Evolutionary conservation across 2,329 filamentous ascomycete species (phyloP).

Genomic region (Emergomyces orientalis): DNA sequence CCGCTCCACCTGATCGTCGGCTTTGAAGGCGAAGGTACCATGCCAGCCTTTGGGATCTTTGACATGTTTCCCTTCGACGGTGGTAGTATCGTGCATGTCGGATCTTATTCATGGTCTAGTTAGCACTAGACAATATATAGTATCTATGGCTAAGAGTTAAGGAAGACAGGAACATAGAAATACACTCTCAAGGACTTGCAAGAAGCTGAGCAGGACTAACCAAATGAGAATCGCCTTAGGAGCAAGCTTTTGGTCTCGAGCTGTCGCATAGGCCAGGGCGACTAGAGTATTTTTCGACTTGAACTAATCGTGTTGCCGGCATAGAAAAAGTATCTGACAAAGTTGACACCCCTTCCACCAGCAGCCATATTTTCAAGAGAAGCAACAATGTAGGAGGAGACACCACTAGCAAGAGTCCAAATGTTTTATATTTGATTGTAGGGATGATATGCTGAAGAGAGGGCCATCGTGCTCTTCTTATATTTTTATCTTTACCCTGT

Average conservation of each 20-base stretch:
- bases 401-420: neutral
- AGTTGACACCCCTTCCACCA: neutral
- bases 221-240: conserved; percentile 4
- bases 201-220: conserved; percentile 4
- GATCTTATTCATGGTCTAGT: conserved; percentile 5
- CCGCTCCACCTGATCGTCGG: conserved; percentile 5
- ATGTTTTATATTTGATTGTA: neutral
- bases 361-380: conserved; percentile 5
- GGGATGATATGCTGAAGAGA: conserved; percentile 3
- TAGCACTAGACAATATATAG: conserved; percentile 2
- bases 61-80: neutral
- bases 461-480: conserved; percentile 2
- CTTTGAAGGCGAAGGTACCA: conserved; percentile 12
- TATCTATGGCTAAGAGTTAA: neutral
- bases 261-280: conserved; percentile 6
- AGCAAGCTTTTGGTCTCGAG: conserved; percentile 2
- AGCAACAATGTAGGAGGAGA: conserved; percentile 4
- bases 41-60: conserved; percentile 9
- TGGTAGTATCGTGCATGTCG: conserved; percentile 7
- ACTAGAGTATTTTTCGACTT: neutral
- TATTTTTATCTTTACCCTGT: conserved; percentile 3
- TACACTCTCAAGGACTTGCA: neutral
- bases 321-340: conserved; percentile 8
- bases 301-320: neutral
- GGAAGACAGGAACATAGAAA: neutral